A percentile compares a stretch with the other conserved stretches of the same genome.
Conservation (phyloP, 495 filamentous ascomycete genomes). For the Stereocaulon alpinum region DNA sequence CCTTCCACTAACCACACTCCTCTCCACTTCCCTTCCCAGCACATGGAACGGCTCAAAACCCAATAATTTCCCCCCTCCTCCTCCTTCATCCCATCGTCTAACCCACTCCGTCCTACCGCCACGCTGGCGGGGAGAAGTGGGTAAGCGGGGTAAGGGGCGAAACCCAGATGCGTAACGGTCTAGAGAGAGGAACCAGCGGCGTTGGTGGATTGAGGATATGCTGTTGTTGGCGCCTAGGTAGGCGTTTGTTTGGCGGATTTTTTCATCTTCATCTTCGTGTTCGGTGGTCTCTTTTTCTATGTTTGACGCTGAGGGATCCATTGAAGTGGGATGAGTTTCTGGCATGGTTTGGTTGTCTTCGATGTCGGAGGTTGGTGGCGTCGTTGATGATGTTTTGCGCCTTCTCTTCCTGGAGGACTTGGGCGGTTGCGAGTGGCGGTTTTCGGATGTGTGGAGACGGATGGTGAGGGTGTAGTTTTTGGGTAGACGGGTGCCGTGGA, state of each 20-base stretch:
- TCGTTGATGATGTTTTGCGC: slow-evolving; percentile 17
- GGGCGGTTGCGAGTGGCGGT: slow-evolving; percentile 28
- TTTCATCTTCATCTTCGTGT: too few species aligned
- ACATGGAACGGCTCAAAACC: slow-evolving; percentile 51
- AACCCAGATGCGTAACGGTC: slow-evolving; percentile 49
- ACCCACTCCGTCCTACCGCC: slow-evolving; percentile 24
- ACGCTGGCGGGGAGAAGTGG: too few species aligned
- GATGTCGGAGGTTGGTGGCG: slow-evolving; percentile 6
- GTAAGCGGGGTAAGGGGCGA: slow-evolving; percentile 15
- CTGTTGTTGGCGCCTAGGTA: slow-evolving; percentile 53
- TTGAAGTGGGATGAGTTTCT: neutral
- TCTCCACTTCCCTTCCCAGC: slow-evolving; percentile 43
- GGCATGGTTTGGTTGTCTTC: neutral
- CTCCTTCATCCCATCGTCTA: slow-evolving; percentile 18
- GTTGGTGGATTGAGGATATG: slow-evolving; percentile 54
- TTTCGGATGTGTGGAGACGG: slow-evolving; percentile 41
- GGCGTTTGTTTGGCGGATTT: slow-evolving; percentile 51
- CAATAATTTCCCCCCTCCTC: slow-evolving; percentile 16
- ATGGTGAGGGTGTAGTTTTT: slow-evolving; percentile 46
- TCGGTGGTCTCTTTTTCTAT: too few species aligned
- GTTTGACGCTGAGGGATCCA: slow-evolving; percentile 2
- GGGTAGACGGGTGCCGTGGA: slow-evolving; percentile 51
- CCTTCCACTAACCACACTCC: slow-evolving; percentile 54
- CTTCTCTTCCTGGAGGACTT: slow-evolving; percentile 27
- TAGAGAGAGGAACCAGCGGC: slow-evolving; percentile 50